These are phyloP conservation scores for Globisporangium emineosum DNA, from an alignment of 352 stramenopile genomes.

Conservation along the genomic window DNA sequence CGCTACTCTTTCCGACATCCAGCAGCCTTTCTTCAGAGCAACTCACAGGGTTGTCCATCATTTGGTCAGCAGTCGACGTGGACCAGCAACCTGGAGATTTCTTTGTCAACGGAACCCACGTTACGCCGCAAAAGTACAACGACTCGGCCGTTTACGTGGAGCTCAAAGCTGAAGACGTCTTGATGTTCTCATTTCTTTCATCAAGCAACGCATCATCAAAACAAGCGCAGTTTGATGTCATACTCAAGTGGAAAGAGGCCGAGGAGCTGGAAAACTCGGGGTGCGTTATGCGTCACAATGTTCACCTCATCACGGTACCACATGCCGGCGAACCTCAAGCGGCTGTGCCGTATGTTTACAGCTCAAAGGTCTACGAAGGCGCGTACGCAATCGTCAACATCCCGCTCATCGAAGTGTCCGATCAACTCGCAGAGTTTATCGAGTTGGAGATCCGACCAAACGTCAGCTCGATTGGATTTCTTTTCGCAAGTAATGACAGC, in stretches of 20 bases:
- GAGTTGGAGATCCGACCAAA: constrained; percentile 12
- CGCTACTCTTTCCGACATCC: background rate
- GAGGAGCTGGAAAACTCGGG: background rate
- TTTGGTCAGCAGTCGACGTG: constrained; percentile 6
- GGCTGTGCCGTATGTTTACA: constrained; percentile 24
- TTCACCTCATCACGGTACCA: constrained; percentile 19
- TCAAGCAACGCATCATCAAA: background rate
- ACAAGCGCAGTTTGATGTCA: constrained; percentile 13
- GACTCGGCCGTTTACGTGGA: constrained; percentile 10
- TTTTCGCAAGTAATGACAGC: constrained; percentile 1
- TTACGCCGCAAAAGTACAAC: constrained; percentile 12
- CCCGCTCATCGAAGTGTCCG: constrained; percentile 18
- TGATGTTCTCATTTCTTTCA: constrained; percentile 2
- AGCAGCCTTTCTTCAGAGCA: background rate
- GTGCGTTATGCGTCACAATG: constrained; percentile 18
- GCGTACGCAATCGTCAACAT: constrained; percentile 20
- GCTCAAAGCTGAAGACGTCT: background rate
- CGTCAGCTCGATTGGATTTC: constrained; percentile 9
- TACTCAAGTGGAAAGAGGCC: constrained; percentile 15
- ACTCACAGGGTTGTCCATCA: constrained; percentile 4
- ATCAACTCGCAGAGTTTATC: constrained; percentile 4
- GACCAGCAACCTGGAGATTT: constrained; percentile 7
- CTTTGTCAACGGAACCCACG: background rate
- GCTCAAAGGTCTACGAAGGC: constrained; percentile 22
- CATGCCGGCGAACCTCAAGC: constrained; percentile 4